Evolutionary conservation across 2,329 filamentous ascomycete genomes (phyloP), one percentile per base, ranked within the genome.

Genomic region (Pleoardoris graminearum): DNA sequence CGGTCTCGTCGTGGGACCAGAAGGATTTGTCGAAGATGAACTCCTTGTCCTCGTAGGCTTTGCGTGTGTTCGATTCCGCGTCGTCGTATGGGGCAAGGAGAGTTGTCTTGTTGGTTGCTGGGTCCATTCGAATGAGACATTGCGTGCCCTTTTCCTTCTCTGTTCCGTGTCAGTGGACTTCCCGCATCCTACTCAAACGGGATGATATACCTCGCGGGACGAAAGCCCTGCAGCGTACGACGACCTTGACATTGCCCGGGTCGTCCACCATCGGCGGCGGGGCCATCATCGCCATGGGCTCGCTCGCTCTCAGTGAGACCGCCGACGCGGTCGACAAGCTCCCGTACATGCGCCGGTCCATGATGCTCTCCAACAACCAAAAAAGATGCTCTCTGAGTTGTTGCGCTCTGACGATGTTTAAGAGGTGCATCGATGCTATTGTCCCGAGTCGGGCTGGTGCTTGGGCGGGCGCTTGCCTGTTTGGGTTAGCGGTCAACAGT

Each of bases 21-120:
- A 97, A 99, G 0, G 92, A 97, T 71, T 91, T 96, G 79, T 99
- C 94, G 71, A 99, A 99, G 2, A 90, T 92, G 69, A 99, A 99
- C 0, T 81, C 83, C 76, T 95, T 97, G 69, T 96, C 90, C 68
- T 97, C 91, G 50, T 89, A 79, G 7, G 88, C 79, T 72, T 88
- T 93, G 57, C 90, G 85, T 33, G 84, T 83, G 73, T 86, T 87
- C 3, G 82, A 78, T 60, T 78, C 77, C 10, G 67, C 66, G 0
- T 70, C 68, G n/a, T 84, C 79, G 46, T 79, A 79, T 1, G 92
- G 91, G 3, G 87, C 84, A 38, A 86, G 80, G 4, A 99, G 82
- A 1, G 84, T 95, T 1, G 94, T 99, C 71, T 84, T 83, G 76
- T 99, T 91, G 2, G 88, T 91, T 29, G 83, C 77, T 19, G 93